Base-by-base conservation (phyloP, 176 grass and related monocot genomes). In the Themeda triandra region DNA sequence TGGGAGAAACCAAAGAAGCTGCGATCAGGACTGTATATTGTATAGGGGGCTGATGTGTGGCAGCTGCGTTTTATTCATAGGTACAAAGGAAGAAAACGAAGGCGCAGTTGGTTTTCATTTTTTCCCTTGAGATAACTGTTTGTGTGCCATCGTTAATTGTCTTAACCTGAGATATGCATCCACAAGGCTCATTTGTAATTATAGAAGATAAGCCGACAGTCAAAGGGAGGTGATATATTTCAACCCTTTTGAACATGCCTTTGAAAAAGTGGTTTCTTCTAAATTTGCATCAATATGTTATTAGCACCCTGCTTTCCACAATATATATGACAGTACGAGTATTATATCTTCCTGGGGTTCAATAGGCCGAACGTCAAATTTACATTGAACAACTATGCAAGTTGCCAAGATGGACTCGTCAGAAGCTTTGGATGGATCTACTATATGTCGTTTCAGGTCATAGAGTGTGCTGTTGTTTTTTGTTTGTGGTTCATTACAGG, bases 1-100 rank as follows among this genome's bases (percentile, higher is more conserved):
- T 66, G 30, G 74, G 54, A 88, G 71, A 86, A 86, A 86, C 65
- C 78, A 54, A 85, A 69, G 83, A 62, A 7, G n/a, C 42, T 33
- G 75, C 0, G 41, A 63, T 24, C 28, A 69, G 39, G 71, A 60
- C 18, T 36, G 54, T 58, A 59, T 4, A n/a, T 6, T 56, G 46
- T 18, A 49, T 31, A 64, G 10, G 5, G 8, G 45, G 37, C 2
- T 37, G 25, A 2, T 63, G 33, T 51, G 29, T 71, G 48, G 27
- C 10, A 13, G 14, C 40, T 49, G 25, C 27, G 3, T 45, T 18
- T 30, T 66, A 42, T 25, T 80, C 40, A 59, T 59, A 59, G 21
- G 3, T 59, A 59, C 54, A 59, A n/a, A 28, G 29, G 66, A 7
- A 24, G 13, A 25, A 27, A 27, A 13, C 0, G 5, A 13, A 6